Evolutionary conservation across 106 monocot species (phyloP).

Genomic region (Platanthera zijinensis): DNA sequence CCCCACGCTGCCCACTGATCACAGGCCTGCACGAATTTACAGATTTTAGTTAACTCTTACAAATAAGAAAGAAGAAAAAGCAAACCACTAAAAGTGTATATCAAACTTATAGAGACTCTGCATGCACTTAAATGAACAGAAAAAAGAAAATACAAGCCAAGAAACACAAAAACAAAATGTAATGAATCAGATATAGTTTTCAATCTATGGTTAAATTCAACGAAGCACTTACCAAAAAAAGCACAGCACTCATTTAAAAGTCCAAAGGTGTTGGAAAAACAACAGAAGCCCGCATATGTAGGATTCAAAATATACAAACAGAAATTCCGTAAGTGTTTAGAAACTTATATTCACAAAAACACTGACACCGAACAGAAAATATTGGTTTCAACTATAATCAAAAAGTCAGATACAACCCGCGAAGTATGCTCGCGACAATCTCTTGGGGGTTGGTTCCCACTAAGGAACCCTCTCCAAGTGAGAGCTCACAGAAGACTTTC

Average conservation of each 20-base stretch:
- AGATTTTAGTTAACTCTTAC: background rate
- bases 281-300: background rate
- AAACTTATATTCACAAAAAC: background rate
- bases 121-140: background rate
- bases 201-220: background rate
- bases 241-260: background rate
- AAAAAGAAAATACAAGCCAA: background rate
- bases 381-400: too few relatives aligned
- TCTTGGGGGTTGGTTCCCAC: too few relatives aligned
- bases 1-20: constrained; percentile 83
- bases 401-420: too few relatives aligned
- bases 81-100: background rate
- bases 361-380: too few relatives aligned
- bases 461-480: too few relatives aligned
- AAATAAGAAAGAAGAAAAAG: background rate
- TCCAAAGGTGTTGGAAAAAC: background rate
- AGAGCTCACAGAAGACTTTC: too few relatives aligned
- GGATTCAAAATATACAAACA: background rate
- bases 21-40: constrained; percentile 49
- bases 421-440: too few relatives aligned
- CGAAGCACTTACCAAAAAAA: background rate
- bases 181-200: background rate
- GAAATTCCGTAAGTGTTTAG: background rate
- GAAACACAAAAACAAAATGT: background rate
- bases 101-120: background rate